Evolutionary conservation across 1,284 basidiomycete genomes (phyloP).

Genomic region (Vanrija sp.): DNA sequence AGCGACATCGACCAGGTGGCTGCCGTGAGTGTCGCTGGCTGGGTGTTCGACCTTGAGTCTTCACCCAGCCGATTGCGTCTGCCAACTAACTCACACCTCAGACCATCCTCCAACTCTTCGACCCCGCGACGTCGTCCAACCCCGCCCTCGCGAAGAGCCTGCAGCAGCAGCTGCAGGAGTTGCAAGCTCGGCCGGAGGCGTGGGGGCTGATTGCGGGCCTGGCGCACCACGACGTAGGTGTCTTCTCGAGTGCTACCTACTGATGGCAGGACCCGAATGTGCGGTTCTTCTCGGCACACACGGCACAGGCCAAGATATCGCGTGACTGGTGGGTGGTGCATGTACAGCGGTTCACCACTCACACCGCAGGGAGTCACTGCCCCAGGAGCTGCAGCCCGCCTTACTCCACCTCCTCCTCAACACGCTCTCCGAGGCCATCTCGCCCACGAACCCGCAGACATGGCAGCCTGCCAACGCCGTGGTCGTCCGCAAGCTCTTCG

Average conservation of each 20-base stretch:
- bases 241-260: neutral
- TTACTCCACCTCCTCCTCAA: conserved; percentile 41
- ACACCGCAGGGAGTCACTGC: conserved; percentile 42
- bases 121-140: conserved; percentile 33
- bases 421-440: conserved; percentile 35
- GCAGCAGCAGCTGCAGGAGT: conserved; percentile 42
- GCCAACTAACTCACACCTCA: conserved; percentile 4
- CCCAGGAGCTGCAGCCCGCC: conserved; percentile 35
- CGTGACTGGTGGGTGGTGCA: conserved; percentile 67
- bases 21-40: conserved; percentile 20
- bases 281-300: conserved; percentile 88
- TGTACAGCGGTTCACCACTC: neutral
- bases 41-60: neutral
- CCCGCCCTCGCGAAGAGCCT: conserved; percentile 39
- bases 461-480: conserved; percentile 50
- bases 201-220: conserved; percentile 49
- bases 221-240: conserved; percentile 37
- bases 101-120: conserved; percentile 44
- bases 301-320: conserved; percentile 82
- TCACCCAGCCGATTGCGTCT: neutral
- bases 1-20: conserved; percentile 37
- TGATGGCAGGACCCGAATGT: conserved; percentile 62
- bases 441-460: conserved; percentile 30
- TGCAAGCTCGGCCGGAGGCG: conserved; percentile 43
- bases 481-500: conserved; percentile 77